These are phyloP conservation scores for Aphanocladium album DNA, from an alignment of 2,329 filamentous ascomycete species.

Conservation along the genomic window DNA sequence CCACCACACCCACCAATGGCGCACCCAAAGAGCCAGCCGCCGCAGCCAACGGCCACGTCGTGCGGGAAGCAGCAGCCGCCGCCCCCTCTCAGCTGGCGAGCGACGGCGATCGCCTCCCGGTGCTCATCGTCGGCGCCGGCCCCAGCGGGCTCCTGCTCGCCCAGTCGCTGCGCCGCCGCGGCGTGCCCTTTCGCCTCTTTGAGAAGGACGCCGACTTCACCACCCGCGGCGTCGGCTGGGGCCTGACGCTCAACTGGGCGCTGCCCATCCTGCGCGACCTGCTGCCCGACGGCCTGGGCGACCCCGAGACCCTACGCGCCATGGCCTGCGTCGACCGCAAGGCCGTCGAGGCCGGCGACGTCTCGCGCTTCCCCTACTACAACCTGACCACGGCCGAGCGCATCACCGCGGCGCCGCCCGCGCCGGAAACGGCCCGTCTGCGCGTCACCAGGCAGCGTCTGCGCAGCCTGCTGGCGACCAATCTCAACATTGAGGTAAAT, in stretches of 20 bases:
- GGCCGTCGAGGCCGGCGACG: slow-evolving; percentile 41
- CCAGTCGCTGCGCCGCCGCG: slow-evolving; percentile 27
- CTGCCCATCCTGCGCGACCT: slow-evolving; percentile 46
- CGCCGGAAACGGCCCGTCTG: slow-evolving; percentile 40
- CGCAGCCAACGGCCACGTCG: too few relatives aligned
- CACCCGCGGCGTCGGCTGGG: slow-evolving; percentile 53
- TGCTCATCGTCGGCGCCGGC: slow-evolving; percentile 34
- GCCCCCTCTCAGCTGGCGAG: too few relatives aligned
- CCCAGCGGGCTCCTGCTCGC: slow-evolving; percentile 34
- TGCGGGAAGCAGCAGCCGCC: too few relatives aligned
- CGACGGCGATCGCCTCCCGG: slow-evolving; percentile 19
- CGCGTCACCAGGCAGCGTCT: slow-evolving; percentile 44
- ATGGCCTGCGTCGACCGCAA: slow-evolving; percentile 47
- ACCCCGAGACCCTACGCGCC: slow-evolving; percentile 38
- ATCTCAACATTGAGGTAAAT: slow-evolving; percentile 41
- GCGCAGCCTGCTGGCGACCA: slow-evolving; percentile 39
- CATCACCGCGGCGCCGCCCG: slow-evolving; percentile 35
- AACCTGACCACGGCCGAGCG: slow-evolving; percentile 47
- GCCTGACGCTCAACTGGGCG: slow-evolving; percentile 59
- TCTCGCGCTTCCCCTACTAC: slow-evolving; percentile 49
- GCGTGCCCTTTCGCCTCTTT: slow-evolving; percentile 43
- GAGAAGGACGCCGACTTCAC: slow-evolving; percentile 46
- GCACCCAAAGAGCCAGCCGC: too few relatives aligned
- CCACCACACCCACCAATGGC: too few relatives aligned
- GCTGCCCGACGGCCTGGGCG: slow-evolving; percentile 40